Conservation (phyloP, 345 rosid genomes). For the Eucalyptus paniculata region DNA sequence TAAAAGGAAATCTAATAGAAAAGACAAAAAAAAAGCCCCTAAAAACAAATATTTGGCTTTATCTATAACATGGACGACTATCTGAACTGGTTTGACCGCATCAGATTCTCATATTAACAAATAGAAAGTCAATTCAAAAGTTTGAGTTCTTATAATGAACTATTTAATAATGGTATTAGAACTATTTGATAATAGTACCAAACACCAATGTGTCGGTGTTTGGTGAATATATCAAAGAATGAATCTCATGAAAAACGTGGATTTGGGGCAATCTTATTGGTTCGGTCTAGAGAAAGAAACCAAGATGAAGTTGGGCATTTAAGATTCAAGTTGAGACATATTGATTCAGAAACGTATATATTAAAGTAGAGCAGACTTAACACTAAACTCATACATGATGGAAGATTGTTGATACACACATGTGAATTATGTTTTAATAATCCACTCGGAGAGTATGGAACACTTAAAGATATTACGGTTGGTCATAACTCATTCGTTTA, state of each 20-base stretch:
- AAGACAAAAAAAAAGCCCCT: too few species aligned
- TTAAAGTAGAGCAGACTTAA: neutral
- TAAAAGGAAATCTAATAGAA: too few species aligned
- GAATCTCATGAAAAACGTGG: neutral
- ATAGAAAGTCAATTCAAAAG: too few species aligned
- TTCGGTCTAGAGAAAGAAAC: neutral
- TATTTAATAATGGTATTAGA: too few species aligned
- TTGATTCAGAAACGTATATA: too few species aligned
- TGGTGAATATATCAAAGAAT: neutral
- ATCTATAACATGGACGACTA: too few species aligned
- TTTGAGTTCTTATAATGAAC: too few species aligned
- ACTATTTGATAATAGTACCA: too few species aligned
- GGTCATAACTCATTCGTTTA: too few species aligned
- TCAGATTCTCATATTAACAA: too few species aligned
- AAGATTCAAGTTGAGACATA: neutral
- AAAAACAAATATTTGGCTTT: too few species aligned
- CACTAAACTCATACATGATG: neutral
- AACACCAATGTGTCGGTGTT: neutral
- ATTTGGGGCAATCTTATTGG: fast-evolving
- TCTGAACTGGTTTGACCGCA: neutral
- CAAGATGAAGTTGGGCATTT: neutral
- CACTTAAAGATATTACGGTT: too few species aligned
- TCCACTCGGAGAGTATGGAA: neutral
- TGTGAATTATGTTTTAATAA: neutral
- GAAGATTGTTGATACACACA: neutral